Base-by-base conservation (phyloP, 2,329 filamentous ascomycete species). In the Sclerotinia sclerotiorum region DNA sequence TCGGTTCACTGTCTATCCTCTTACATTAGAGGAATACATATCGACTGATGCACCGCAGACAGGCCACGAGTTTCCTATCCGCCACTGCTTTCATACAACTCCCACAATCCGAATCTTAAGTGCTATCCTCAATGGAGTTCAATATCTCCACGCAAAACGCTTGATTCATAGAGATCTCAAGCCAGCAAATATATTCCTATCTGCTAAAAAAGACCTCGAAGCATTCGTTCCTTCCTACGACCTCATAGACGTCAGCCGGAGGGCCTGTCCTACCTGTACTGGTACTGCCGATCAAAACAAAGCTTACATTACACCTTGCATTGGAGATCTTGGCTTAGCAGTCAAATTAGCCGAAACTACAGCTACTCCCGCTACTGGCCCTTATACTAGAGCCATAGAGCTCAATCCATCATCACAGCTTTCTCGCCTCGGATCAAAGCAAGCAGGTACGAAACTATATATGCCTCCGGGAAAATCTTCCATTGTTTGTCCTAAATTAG, bases 101-200 rank as follows among this genome's bases (percentile, higher is more conserved):
- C 82, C 87, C 0, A 85, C 87, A 0, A 74, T 89, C 3, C 80
- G 81, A 44, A 79, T 91, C 1, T 79, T 90, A n/a, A 77, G 84
- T 17, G 82, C 83, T 1, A 84, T 90, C 42, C 78, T 90, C 1
- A 84, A 87, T 11, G 88, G 88, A 1, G 83, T 90, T 3, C 83
- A 88, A 68, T 90, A 91, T 73, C 81, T 90, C 2, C 88, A 91
- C 72, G 78, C 80, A 0, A 82, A 86, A 69, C 82, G 82, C 7
- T 84, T 90, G 60, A 82, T 90, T 0, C 88, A 91, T 73, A 85
- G 88, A 13, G 88, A 91, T 73, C 80, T 91, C 29, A 91, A 91
- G 73, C 88, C 88, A 0, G 86, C 84, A 3, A 91, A 91, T 72
- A 85, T 91, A 39, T 90, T 91, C 76, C 79, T 91, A 0, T 85